phyloP scores from a whole-genome alignment of 2,329 filamentous ascomycete species.

The Xylariaceae sp. region DNA sequence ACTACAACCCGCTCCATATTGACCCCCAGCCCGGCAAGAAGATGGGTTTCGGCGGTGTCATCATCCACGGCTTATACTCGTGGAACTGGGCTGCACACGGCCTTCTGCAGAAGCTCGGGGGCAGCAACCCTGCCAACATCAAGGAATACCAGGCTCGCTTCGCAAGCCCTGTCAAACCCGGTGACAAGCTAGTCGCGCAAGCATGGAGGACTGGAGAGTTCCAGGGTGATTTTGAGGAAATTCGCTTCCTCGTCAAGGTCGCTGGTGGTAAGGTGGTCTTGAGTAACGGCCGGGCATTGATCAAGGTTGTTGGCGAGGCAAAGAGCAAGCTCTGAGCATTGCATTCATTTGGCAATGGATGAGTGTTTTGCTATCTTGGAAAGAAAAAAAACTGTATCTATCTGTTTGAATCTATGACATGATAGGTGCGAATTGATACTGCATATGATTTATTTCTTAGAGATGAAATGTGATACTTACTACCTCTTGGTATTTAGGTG shows the following conservation, averaged over 20 bases:
- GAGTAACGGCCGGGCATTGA: constrained; percentile 78
- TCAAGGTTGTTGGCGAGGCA: constrained; percentile 56
- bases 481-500: too few species aligned
- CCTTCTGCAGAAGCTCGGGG: constrained; percentile 69
- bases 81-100: constrained; percentile 78
- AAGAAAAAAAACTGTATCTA: too few species aligned
- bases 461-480: not conserved
- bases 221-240: constrained; percentile 71
- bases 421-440: not conserved
- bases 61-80: constrained; percentile 84
- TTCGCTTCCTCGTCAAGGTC: constrained; percentile 75
- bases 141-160: constrained; percentile 88
- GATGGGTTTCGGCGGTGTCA: constrained; percentile 87
- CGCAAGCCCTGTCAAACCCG: constrained; percentile 77
- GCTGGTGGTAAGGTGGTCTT: constrained; percentile 79
- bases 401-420: too few species aligned
- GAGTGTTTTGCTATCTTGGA: too few species aligned
- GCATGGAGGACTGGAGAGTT: constrained; percentile 73
- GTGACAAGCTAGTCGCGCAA: constrained; percentile 75
- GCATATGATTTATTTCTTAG: not conserved
- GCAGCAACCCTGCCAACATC: constrained; percentile 73
- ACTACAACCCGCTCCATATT: constrained; percentile 91
- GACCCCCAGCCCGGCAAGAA: constrained; percentile 78
- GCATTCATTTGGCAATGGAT: too few species aligned
- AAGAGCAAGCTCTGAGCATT: constrained; percentile 59